Evolutionary conservation across 2,329 filamentous ascomycete genomes (phyloP).

Genomic region (Ambrosiella xylebori): DNA sequence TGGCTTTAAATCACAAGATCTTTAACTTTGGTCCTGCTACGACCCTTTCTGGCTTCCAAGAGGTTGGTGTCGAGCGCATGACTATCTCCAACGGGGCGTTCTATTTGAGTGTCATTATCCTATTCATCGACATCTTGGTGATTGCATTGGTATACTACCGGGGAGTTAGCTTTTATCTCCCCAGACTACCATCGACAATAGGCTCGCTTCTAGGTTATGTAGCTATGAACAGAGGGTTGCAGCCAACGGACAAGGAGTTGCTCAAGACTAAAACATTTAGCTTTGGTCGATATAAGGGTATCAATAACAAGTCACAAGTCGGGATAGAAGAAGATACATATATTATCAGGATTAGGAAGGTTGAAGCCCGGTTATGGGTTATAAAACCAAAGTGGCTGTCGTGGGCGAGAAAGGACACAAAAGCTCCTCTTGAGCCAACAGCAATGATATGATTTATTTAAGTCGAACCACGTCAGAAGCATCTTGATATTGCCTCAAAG

Average conservation of each 20-base stretch:
- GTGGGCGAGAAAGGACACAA: no score
- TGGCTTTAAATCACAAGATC: constrained; percentile 16
- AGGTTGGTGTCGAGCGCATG: constrained; percentile 27
- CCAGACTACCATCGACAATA: constrained; percentile 33
- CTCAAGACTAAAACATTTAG: constrained; percentile 16
- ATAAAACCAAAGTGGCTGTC: no score
- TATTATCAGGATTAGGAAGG: no score
- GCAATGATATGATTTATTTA: no score
- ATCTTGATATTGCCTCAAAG: no score
- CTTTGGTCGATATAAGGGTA: constrained; percentile 33
- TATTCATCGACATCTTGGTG: constrained; percentile 27
- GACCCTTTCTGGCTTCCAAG: constrained; percentile 13
- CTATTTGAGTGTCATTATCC: constrained; percentile 25
- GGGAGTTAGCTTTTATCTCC: constrained; percentile 26
- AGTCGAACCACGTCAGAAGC: no score
- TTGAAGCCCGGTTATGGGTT: no score
- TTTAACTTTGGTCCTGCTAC: constrained; percentile 17
- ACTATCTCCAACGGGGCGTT: constrained; percentile 32
- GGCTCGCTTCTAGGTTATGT: constrained; percentile 30
- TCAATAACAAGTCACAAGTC: constrained; percentile 29
- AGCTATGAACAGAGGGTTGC: constrained; percentile 27
- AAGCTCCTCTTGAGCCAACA: no score
- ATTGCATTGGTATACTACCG: constrained; percentile 26
- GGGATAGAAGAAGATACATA: constrained; percentile 32
- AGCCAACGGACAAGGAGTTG: background rate